Evolutionary conservation across 2,329 filamentous ascomycete species (phyloP).

Genomic region (Dactylellina haptotyla): DNA sequence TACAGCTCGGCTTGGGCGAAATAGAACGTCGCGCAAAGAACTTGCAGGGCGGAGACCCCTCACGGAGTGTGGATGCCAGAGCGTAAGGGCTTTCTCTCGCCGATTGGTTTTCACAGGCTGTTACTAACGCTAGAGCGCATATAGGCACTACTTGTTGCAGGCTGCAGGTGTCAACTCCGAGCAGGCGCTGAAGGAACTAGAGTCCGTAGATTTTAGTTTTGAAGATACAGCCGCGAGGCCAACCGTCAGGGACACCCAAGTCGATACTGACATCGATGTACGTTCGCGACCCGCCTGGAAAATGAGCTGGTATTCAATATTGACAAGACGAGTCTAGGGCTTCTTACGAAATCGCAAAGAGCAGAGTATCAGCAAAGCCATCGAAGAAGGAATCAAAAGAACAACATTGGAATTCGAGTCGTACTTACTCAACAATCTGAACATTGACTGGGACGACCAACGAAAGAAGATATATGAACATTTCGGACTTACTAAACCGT

Average conservation of each 20-base stretch:
- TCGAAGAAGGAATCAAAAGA: conserved; percentile 87
- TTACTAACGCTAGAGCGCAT: conserved; percentile 63
- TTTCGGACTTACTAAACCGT: conserved; percentile 76
- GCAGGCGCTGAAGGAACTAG: conserved; percentile 84
- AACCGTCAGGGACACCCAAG: conserved; percentile 59
- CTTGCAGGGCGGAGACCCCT: conserved; percentile 76
- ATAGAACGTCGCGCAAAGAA: conserved; percentile 79
- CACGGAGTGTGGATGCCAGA: conserved; percentile 63
- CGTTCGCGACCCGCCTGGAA: conserved; percentile 56
- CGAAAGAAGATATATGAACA: conserved; percentile 93
- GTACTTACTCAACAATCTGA: conserved; percentile 93
- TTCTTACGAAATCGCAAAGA: conserved; percentile 88
- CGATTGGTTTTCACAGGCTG: conserved; percentile 62
- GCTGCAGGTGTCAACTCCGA: conserved; percentile 92
- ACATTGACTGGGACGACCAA: conserved; percentile 95
- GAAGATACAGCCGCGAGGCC: conserved; percentile 62
- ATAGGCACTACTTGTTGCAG: conserved; percentile 88
- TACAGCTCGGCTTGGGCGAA: conserved; percentile 92
- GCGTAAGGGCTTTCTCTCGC: conserved; percentile 63
- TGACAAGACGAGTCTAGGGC: conserved; percentile 64
- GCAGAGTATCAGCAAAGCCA: conserved; percentile 90
- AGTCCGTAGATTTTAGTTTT: conserved; percentile 73
- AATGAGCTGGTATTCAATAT: conserved; percentile 54
- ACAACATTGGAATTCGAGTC: conserved; percentile 91
- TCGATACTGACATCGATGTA: conserved; percentile 73